Percentiles rank a stretch among this genome's conserved stretches.
Evolutionary conservation across 345 rosid genomes (phyloP).

Genomic region (Lepidium sativum): DNA sequence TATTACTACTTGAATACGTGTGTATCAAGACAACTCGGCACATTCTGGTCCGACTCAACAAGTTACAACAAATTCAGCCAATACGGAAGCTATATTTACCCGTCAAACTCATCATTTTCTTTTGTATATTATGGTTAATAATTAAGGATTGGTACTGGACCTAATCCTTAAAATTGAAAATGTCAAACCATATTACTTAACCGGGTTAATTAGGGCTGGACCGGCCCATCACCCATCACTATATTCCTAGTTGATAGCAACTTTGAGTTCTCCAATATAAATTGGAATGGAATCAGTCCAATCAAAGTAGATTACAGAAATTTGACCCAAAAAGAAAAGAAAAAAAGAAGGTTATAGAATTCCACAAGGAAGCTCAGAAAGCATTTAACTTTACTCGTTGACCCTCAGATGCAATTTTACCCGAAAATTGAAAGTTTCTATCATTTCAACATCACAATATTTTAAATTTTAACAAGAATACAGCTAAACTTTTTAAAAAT

Average conservation of each 20-base stretch:
- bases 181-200: not conserved
- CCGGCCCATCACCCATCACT: not conserved
- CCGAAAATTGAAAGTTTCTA: slow-evolving; percentile 11
- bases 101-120: too few species aligned
- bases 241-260: not conserved
- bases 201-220: not conserved
- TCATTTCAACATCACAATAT: not conserved
- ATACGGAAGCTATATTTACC: too few species aligned
- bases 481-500: not conserved
- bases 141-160: not conserved
- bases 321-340: too few species aligned
- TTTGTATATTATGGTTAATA: not conserved
- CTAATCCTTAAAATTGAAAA: not conserved
- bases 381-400: not conserved
- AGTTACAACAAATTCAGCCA: too few species aligned
- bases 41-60: not conserved
- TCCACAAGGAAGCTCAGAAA: not conserved
- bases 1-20: not conserved
- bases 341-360: not conserved
- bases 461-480: not conserved
- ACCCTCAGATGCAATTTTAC: not conserved
- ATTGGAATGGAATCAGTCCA: not conserved
- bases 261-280: not conserved
- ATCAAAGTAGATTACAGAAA: not conserved
- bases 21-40: not conserved